Base-by-base conservation (phyloP, 306 rosid genomes). In the Urtica urens region DNA sequence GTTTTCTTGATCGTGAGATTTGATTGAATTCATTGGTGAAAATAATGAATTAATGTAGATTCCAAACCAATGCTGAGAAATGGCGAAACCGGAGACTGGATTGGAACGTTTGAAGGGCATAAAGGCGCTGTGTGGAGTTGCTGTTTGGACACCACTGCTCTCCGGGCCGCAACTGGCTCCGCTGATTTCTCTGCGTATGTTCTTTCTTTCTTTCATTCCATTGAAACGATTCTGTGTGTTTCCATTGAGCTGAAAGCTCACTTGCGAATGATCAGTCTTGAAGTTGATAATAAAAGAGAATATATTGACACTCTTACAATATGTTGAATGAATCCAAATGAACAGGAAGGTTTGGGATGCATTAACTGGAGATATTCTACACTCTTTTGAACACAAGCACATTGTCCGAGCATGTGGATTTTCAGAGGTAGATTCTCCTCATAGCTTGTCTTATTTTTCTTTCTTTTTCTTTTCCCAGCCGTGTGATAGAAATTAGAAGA, bases 331-430 rank as follows among this genome's bases (percentile, higher is more conserved):
- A 48, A 68, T 57, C 53, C 29, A 19, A 23, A 14, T 71, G 75
- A n/a, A n/a, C 96, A 92, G 99, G 63, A 92, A 85, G 82, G 78
- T 85, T 47, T 92, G 99, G 99, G 94, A 92, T 70, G 99, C 99
- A 20, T 73, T 92, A 65, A 64, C 96, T 1, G 99, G 99, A 30
- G 93, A 92, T 72, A 94, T 59, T 49, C 66, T 82, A 26, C 99
- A 92, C 62, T 79, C 94, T 38, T 92, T 92, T 65, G 99, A 92
- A 54, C 99, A 92, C 70, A 92, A 92, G 67, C 99, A 92, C 77
- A 92, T 92, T 67, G 99, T 73, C 52, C 86, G 99, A 45, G 96
- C 99, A 53, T 85, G 96, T 63, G 76, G 93, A 8, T 85, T 92
- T 56, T 86, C 99, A 16, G 93, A 92, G 99, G 99, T 85, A 65